A percentile compares a stretch with the other conserved stretches of the same genome.
phyloP scores from a whole-genome alignment of 345 rosid species.

The Theobroma cacao region DNA sequence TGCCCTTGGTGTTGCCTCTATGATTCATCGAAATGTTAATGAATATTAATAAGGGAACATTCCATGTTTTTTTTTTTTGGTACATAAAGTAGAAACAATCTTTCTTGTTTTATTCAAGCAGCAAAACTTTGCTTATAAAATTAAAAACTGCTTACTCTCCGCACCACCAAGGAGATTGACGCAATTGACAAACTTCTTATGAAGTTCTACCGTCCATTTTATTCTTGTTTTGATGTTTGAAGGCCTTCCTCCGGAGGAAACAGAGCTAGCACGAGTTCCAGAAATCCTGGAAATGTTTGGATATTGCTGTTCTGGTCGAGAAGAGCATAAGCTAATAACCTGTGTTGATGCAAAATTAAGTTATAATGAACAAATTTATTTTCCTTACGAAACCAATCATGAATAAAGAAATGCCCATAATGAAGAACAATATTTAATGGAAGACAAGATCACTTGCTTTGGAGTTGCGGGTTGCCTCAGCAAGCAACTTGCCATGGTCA shows the following conservation, averaged over 20 bases:
- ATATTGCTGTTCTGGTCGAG: neutral
- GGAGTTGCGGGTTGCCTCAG: neutral
- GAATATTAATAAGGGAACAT: neutral
- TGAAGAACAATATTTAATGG: neutral
- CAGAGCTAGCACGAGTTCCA: constrained; percentile 7
- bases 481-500: constrained; percentile 7
- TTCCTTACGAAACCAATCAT: neutral
- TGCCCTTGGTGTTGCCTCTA: constrained; percentile 89
- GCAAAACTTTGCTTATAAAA: too few species aligned
- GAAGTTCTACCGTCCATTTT: constrained; percentile 90
- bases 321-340: neutral
- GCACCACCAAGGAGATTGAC: constrained; percentile 86
- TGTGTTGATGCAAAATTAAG: neutral
- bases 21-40: constrained; percentile 9
- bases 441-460: constrained; percentile 4
- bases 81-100: neutral
- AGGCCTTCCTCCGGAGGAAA: constrained; percentile 13
- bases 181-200: constrained; percentile 77
- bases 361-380: neutral
- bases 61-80: neutral
- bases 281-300: constrained; percentile 20
- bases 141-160: constrained; percentile 49
- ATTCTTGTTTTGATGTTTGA: constrained; percentile 53
- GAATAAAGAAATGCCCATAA: neutral
- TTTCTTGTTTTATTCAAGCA: neutral